phyloP scores from a whole-genome alignment of 768 basidiomycete genomes.

The Cantharellus cinnabarinus region DNA sequence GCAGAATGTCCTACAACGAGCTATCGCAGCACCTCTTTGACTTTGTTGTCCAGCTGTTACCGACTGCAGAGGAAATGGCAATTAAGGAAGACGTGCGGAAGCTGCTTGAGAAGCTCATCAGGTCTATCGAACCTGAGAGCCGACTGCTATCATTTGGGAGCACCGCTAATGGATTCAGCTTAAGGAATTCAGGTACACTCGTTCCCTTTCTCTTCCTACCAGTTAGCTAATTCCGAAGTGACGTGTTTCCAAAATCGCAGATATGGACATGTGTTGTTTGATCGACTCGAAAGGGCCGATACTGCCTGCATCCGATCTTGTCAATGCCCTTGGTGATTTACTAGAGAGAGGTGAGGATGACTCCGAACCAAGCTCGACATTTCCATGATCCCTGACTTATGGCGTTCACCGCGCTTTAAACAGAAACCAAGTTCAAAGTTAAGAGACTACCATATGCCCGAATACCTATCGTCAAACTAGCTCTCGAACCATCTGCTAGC shows the following conservation, averaged over 20 bases:
- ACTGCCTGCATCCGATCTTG: slow-evolving; percentile 65
- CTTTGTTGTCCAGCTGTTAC: slow-evolving; percentile 82
- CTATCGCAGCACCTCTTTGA: slow-evolving; percentile 79
- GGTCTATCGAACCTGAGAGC: slow-evolving; percentile 83
- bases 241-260: slow-evolving; percentile 22
- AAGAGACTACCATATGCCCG: slow-evolving; percentile 91
- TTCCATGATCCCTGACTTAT: slow-evolving; percentile 3
- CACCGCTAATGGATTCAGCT: slow-evolving; percentile 91
- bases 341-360: slow-evolving; percentile 64
- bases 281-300: slow-evolving; percentile 67
- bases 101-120: slow-evolving; percentile 83
- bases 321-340: slow-evolving; percentile 81
- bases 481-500: slow-evolving; percentile 66
- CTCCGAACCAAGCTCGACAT: background rate
- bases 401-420: background rate
- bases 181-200: slow-evolving; percentile 71
- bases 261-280: slow-evolving; percentile 97
- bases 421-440: slow-evolving; percentile 91
- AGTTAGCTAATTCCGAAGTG: background rate
- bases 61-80: slow-evolving; percentile 72
- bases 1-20: slow-evolving; percentile 23
- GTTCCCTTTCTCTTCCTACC: background rate
- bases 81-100: slow-evolving; percentile 94
- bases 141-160: slow-evolving; percentile 87
- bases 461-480: slow-evolving; percentile 96